Evolutionary conservation across 2,329 filamentous ascomycete genomes (phyloP).

Genomic region (Phyllosticta citribraziliensis): DNA sequence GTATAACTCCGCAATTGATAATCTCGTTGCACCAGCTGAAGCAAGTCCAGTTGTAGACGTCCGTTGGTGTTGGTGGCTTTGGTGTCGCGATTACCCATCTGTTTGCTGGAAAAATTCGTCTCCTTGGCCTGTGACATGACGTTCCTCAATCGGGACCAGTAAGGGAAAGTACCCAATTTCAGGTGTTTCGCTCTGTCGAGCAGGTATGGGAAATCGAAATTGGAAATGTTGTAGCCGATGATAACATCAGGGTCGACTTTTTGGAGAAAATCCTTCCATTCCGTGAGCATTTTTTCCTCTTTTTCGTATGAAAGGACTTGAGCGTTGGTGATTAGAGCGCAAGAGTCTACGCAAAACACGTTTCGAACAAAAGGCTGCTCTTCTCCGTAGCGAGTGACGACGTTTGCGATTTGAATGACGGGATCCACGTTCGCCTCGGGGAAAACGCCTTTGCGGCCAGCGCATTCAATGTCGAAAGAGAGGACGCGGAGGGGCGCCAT

Average conservation of each 20-base stretch:
- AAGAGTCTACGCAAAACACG: conserved; percentile 89
- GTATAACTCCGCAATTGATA: conserved; percentile 95
- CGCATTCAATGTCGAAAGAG: conserved; percentile 98
- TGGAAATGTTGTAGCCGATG: conserved; percentile 96
- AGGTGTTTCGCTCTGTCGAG: conserved; percentile 79
- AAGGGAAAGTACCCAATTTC: conserved; percentile 70
- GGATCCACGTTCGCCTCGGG: conserved; percentile 86
- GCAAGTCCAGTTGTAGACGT: conserved; percentile 78
- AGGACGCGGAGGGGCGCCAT: conserved; percentile 89
- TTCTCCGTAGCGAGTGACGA: conserved; percentile 90
- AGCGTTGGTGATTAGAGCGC: conserved; percentile 88
- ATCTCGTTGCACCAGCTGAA: conserved; percentile 92
- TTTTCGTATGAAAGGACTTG: conserved; percentile 75
- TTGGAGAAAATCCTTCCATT: conserved; percentile 83
- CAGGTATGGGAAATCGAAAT: conserved; percentile 97
- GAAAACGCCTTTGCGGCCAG: conserved; percentile 93
- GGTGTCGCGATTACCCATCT: conserved; percentile 93
- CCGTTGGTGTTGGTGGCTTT: conserved; percentile 94
- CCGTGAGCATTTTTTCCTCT: conserved; percentile 83
- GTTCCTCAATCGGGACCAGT: conserved; percentile 71
- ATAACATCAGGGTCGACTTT: conserved; percentile 93
- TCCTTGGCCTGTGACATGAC: conserved; percentile 63
- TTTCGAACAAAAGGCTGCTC: conserved; percentile 93
- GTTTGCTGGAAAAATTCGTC: conserved; percentile 90
- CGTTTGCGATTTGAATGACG: conserved; percentile 95